A percentile compares a stretch with the other conserved stretches of the same genome.
These are phyloP conservation scores for Fusarium ramigenum DNA, from an alignment of 2,329 filamentous ascomycete species.

Conservation along the genomic window DNA sequence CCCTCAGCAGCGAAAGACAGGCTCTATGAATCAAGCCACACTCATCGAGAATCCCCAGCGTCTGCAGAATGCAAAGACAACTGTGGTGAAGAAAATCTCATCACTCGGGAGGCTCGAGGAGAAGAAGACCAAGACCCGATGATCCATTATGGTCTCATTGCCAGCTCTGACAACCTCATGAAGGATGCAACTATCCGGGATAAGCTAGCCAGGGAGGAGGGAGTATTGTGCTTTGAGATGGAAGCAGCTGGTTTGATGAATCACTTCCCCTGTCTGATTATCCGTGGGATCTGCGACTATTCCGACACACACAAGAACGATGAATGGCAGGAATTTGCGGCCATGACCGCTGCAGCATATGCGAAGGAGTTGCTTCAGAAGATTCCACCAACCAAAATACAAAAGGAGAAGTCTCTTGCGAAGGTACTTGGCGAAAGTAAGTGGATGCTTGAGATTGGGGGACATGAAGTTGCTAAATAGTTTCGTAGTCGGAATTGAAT, in stretches of 20 bases:
- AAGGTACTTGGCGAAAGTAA: rapidly evolving
- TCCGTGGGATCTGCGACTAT: slow-evolving; percentile 52
- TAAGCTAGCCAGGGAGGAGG: background rate
- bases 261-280: slow-evolving; percentile 45
- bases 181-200: slow-evolving; percentile 13
- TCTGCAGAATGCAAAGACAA: background rate
- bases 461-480: no score
- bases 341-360: background rate
- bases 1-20: background rate
- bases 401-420: rapidly evolving
- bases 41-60: background rate
- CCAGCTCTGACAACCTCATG: background rate
- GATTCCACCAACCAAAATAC: rapidly evolving
- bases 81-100: rapidly evolving
- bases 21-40: background rate
- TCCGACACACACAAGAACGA: slow-evolving; percentile 46
- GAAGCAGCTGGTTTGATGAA: background rate
- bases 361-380: background rate
- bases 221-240: slow-evolving; percentile 7
- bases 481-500: no score
- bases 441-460: rapidly evolving
- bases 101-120: rapidly evolving
- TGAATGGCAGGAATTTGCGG: background rate
- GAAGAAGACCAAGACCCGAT: background rate
- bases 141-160: background rate